Evolutionary conservation across 306 rosid species (phyloP), one percentile per base, ranked within the genome.

Genomic region (Amphicarpaea edgeworthii): DNA sequence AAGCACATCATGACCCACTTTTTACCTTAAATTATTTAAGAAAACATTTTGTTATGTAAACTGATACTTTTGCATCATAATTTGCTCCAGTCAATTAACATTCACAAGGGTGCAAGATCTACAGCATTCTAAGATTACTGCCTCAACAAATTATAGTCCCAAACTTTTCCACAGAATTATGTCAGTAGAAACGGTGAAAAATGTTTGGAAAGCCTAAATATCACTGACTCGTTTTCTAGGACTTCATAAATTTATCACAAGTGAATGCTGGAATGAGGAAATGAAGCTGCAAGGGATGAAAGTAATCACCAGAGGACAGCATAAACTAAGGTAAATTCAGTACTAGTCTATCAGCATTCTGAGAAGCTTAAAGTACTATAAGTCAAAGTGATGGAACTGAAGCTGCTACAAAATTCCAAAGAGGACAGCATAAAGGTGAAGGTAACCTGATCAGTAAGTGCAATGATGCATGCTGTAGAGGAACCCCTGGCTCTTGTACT

Each of bases 391-490:
- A 71, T 64, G 71, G 60, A 41, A 66, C 24, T 17, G 32, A 65
- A 76, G 46, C 78, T 57, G 38, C 46, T 8, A 11, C 57, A 61
- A 70, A 61, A 67, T 58, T 71, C 60, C 61, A 59, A 46, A 72
- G 17, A 73, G 38, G 12, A 60, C 14, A 49, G 46, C 60, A 76
- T 26, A 53, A 51, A 70, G 12, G 50, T 32, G 77, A 83, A 82
- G 68, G 72, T 61, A 71, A 96, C 99, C 88, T 88, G 91, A 38
- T 89, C 97, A 46, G 96, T 92, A 51, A 96, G 98, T 45, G 99
- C 96, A 28, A 96, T 86, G 73, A 96, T 96, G 81, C 98, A 96
- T 57, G 99, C 99, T 8, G 99, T 96, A 34, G 99, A 96, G 60
- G 99, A 96, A 70, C 99, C 99, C 79, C 28, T 83, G 12, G 99